phyloP scores from a whole-genome alignment of 106 monocot species.

The Posidonia australis region DNA sequence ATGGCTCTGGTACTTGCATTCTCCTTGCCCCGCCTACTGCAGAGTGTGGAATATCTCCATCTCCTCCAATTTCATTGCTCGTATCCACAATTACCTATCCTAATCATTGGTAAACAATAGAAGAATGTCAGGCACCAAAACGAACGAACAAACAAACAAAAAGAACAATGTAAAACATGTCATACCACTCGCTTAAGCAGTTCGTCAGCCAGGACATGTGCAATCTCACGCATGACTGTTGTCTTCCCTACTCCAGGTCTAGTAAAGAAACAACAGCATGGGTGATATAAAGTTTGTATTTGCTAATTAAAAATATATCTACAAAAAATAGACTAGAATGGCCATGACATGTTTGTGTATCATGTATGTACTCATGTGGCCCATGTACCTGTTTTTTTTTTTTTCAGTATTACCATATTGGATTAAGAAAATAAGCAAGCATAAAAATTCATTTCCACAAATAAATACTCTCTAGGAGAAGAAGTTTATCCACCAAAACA shows the following conservation, averaged over 20 bases:
- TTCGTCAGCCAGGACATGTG: slow-evolving; percentile 84
- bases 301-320: too few relatives aligned
- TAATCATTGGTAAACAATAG: slow-evolving; percentile 38
- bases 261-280: slow-evolving; percentile 3
- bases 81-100: slow-evolving; percentile 94
- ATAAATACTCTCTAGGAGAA: too few relatives aligned
- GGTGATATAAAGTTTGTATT: too few relatives aligned
- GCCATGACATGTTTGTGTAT: too few relatives aligned
- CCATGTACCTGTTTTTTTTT: too few relatives aligned
- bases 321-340: too few relatives aligned
- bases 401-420: too few relatives aligned
- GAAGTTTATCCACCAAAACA: not conserved
- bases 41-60: slow-evolving; percentile 90
- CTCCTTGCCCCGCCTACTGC: slow-evolving; percentile 86
- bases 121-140: slow-evolving; percentile 19
- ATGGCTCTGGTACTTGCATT: slow-evolving; percentile 89
- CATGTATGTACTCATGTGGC: too few relatives aligned
- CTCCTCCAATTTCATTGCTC: slow-evolving; percentile 94
- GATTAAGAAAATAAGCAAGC: too few relatives aligned
- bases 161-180: slow-evolving; percentile 1
- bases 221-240: slow-evolving; percentile 90
- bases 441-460: too few relatives aligned
- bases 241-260: slow-evolving; percentile 98
- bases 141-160: not conserved
- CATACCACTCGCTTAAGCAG: slow-evolving; percentile 82